Base-by-base conservation (phyloP, 1,284 basidiomycete genomes). In the Pseudomicrostroma phylloplanum region DNA sequence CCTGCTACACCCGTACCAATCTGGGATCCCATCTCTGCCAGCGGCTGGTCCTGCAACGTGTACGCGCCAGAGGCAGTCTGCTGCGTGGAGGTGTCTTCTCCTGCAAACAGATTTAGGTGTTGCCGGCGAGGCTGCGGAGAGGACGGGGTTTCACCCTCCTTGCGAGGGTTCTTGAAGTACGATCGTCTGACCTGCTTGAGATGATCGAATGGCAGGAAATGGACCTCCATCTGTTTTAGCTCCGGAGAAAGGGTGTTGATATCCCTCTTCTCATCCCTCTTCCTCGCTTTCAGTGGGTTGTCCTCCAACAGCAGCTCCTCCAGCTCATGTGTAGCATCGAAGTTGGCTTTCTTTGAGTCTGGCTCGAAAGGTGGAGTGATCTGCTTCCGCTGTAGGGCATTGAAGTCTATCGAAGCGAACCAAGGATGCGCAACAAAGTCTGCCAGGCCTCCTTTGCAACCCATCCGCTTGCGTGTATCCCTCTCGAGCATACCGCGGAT, bases 291-390 rank as follows among this genome's bases (percentile, higher is more conserved):
- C 59, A 97, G 83, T 55, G 94, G 94, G 76, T 98, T 97, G 78
- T 97, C 94, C 80, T 97, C 94, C 11, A 98, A 82, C 41, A 98
- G 80, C 46, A 98, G 82, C 81, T 98, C 94, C 77, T 98, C 94
- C 40, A 98, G 81, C 80, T 98, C 94, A 78, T 97, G 93, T 15
- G 94, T 96, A n/a, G 93, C 93, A 78, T 98, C 94, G 79, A 97
- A 98, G 80, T 98, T 97, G 21, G 94, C 92, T 80, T 94, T 94
- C 82, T 96, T 96, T 87, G 91, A 96, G 30, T 97, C 93, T 58
- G 94, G 94, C 63, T 91, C 86, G 76, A 97, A 98, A 0, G 92
- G 91, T 43, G 94, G 87, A 0, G 82, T 84, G 30, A 88, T 85
- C 70, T 88, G 84, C 80, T 97, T 97, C 60, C 82, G 82, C 74